Base-by-base conservation (phyloP, 2,329 filamentous ascomycete genomes). In the Pyrenochaeta sp. region DNA sequence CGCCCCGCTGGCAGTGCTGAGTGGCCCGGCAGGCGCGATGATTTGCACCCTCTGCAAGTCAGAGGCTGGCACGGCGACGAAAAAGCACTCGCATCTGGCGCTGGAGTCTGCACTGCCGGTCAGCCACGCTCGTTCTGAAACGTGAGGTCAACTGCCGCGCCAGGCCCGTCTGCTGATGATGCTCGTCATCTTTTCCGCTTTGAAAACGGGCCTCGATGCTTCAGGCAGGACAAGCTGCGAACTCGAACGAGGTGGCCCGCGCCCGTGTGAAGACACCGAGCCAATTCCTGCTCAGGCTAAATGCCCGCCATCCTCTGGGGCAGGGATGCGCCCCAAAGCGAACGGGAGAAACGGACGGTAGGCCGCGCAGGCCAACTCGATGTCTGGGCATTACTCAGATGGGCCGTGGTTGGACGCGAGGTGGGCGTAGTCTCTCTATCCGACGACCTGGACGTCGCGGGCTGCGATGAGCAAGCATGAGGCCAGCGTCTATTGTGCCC, bases 271-370 rank as follows among this genome's bases (percentile, higher is more conserved):
- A 34, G 42, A 50, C 38, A 52, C 40, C 37, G 44, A 51, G 51
- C 55, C 18, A 46, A 47, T 48, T 53, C 60, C 56, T 56, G 47
- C 63, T 64, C 64, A 68, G 66, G 66, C 67, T 70, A 69, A 69
- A 70, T 67, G 62, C 26, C 55, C 58, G 57, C 46, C 30, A 41
- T 44, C 44, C 46, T 46, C 44, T 31, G 38, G 36, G 29, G 54
- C 65, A 68, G 61, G 65, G 61, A 67, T 65, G 41, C 11, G 43
- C 43, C 50, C 51, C 41, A 64, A 48, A 45, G 51, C 48, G 53
- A 57, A 49, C 66, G 66, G 67, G 60, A 68, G 54, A 65, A 50
- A 63, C 63, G 63, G 63, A 65, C 61, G 61, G 61, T 60, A 63
- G 63, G 57, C 65, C 64, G 65, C 62, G 61, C 63, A 56, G 52